Evolutionary conservation across 352 stramenopile genomes (phyloP).

Genomic region (Pythium utonaiense): DNA sequence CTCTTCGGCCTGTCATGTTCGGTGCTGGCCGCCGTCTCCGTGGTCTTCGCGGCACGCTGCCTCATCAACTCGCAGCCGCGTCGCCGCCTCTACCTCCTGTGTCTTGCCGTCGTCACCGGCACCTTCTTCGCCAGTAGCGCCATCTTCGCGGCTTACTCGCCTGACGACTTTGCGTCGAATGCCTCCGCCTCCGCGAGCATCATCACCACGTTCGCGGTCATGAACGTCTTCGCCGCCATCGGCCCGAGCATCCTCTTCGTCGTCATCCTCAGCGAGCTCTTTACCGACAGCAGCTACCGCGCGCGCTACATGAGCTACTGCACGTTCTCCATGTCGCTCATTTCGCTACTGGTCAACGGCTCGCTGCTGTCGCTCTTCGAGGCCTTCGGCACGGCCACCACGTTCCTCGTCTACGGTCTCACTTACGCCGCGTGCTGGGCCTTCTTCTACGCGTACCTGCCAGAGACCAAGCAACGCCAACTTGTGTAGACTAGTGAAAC

Average conservation of each 20-base stretch:
- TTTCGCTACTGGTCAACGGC: conserved; percentile 81
- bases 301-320: conserved; percentile 88
- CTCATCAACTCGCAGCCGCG: conserved; percentile 68
- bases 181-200: conserved; percentile 43
- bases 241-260: conserved; percentile 80
- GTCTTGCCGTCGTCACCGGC: conserved; percentile 55
- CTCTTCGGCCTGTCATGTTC: conserved; percentile 69
- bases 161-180: conserved; percentile 54
- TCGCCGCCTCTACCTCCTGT: conserved; percentile 70
- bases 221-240: conserved; percentile 74
- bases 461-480: conserved; percentile 76
- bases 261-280: conserved; percentile 83
- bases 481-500: conserved; percentile 36
- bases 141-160: conserved; percentile 67
- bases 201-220: conserved; percentile 60
- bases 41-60: conserved; percentile 61
- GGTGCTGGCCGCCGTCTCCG: conserved; percentile 62
- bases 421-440: conserved; percentile 66
- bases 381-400: conserved; percentile 52
- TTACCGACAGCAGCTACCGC: conserved; percentile 77
- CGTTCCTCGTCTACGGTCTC: conserved; percentile 61
- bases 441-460: conserved; percentile 69
- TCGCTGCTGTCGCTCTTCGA: conserved; percentile 78
- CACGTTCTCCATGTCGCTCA: conserved; percentile 85
- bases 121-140: conserved; percentile 65